Base-by-base conservation (phyloP, 2,329 filamentous ascomycete genomes). In the Lecanosticta acicola region DNA sequence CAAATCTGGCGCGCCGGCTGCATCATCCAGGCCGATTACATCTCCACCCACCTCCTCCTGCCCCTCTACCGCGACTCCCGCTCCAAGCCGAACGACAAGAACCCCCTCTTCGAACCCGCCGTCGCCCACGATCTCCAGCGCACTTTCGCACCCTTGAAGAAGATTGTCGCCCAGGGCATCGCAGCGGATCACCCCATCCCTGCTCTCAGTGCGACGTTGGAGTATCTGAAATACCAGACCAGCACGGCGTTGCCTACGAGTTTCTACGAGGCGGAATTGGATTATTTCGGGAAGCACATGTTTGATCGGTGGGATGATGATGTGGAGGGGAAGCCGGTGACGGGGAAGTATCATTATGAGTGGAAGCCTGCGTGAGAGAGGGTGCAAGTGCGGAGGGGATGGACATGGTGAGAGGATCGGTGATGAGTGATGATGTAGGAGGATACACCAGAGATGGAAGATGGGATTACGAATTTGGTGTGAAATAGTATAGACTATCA, bases 201-300 rank as follows among this genome's bases (percentile, higher is more conserved):
- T 0, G 73, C 76, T 1, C 62, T 87, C 39, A 76, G 75, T 29
- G 76, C 80, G 1, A 82, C 72, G 1, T 59, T 87, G 43, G 83
- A 86, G 54, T 85, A 83, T 57, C 66, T 82, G 56, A 86, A 87
- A 65, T 82, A 82, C 43, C 72, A 72, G 20, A 76, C 73, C 1
- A 76, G 76, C 13, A 77, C 74, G 2, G 73, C 75, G 48, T 62
- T 87, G 24, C 83, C 83, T 0, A 85, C 81, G 3, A 74, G 77
- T 46, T 85, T 87, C 59, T 81, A 83, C 67, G 82, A 86, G 64
- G 82, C 82, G 0, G 75, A 87, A 67, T 67, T 87, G 61, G 82
- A 86, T 59, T 85, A 80, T 58, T 87, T 87, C 60, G 83, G 83
- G 0, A 73, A 75, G 32, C 82, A 86, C 62, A 78, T 76, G 67